These are phyloP conservation scores for Rheum nobile DNA, from an alignment of 148 eudicot species.

Conservation along the genomic window DNA sequence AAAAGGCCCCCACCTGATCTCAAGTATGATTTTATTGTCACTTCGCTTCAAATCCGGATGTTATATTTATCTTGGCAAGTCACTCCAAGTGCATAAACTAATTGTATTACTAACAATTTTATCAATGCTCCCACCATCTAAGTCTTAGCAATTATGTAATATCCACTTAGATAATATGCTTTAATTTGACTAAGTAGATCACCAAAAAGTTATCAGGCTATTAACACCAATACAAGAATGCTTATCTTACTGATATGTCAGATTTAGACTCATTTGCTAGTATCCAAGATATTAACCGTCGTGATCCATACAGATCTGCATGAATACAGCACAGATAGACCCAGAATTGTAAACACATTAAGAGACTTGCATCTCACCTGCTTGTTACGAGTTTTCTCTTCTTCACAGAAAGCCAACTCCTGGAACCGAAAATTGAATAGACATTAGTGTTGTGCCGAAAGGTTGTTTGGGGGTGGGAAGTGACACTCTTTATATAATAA, in stretches of 20 bases:
- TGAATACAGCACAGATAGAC: background rate
- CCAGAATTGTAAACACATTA: background rate
- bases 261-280: background rate
- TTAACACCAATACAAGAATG: background rate
- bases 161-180: background rate
- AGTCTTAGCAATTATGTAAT: background rate
- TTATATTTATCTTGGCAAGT: conserved; percentile 2
- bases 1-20: background rate
- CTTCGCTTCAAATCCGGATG: background rate
- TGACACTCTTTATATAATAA: background rate
- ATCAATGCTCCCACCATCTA: background rate
- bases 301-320: background rate
- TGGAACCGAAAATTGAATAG: conserved; percentile 13
- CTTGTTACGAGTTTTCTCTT: conserved; percentile 60
- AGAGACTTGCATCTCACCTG: conserved; percentile 28
- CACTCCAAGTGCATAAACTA: background rate
- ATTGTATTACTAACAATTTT: background rate
- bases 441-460: background rate
- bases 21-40: background rate
- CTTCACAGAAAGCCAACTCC: conserved; percentile 80
- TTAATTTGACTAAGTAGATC: background rate
- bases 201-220: background rate
- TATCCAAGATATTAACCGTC: background rate
- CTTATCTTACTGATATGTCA: background rate
- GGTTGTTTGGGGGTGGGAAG: background rate